These are phyloP conservation scores for Monascus ruber DNA, from an alignment of 2,329 filamentous ascomycete species.

Conservation along the genomic window DNA sequence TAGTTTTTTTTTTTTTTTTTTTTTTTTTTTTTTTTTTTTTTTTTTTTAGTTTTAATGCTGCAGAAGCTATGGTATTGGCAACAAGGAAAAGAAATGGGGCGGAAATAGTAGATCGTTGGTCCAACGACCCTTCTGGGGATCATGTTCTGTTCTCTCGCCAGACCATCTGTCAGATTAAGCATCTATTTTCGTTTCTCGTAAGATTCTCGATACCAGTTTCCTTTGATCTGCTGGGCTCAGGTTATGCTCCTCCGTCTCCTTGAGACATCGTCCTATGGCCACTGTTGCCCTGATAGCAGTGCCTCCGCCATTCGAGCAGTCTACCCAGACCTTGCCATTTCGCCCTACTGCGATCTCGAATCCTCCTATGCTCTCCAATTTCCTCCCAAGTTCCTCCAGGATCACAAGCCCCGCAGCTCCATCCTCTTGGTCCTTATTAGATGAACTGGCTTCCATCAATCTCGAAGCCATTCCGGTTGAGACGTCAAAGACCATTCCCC, in stretches of 20 bases:
- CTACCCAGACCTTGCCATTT: constrained; percentile 88
- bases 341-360: constrained; percentile 92
- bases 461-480: constrained; percentile 73
- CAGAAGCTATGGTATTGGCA: too few species aligned
- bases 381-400: constrained; percentile 69
- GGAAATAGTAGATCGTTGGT: not conserved
- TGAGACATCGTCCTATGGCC: constrained; percentile 65
- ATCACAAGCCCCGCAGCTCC: constrained; percentile 57
- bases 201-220: constrained; percentile 33
- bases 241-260: constrained; percentile 59
- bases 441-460: constrained; percentile 41
- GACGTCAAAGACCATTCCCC: constrained; percentile 76
- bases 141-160: too few species aligned
- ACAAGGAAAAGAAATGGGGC: too few species aligned
- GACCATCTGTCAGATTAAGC: constrained; percentile 7
- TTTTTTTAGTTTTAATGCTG: too few species aligned
- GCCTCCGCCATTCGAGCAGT: constrained; percentile 52
- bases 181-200: constrained; percentile 30
- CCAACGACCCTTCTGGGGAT: too few species aligned
- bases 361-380: constrained; percentile 46
- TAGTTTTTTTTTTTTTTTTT: too few species aligned
- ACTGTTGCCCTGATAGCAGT: constrained; percentile 53
- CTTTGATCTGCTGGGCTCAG: constrained; percentile 33
- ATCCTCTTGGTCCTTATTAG: constrained; percentile 16
- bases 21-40: too few species aligned